Evolutionary conservation across 2,329 filamentous ascomycete species (phyloP).

Genomic region (Coleophoma crateriformis): DNA sequence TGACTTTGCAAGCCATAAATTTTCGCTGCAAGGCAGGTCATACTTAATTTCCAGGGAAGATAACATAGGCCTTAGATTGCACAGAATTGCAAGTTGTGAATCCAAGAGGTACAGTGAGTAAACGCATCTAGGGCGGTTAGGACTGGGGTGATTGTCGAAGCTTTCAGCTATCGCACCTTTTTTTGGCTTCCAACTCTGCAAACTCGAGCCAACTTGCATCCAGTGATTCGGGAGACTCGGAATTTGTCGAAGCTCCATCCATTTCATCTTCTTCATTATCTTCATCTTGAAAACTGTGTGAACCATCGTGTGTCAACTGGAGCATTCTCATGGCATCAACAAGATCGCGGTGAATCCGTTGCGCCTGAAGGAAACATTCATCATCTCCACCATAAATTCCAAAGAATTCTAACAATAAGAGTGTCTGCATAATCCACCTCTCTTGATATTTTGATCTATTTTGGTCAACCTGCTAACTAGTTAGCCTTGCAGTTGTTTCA

Average conservation of each 20-base stretch:
- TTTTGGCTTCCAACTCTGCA: slow-evolving; percentile 2
- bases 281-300: slow-evolving; percentile 30
- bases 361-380: slow-evolving; percentile 3
- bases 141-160: background rate
- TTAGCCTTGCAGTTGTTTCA: background rate
- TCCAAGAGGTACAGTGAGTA: slow-evolving; percentile 6
- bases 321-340: slow-evolving; percentile 6
- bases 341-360: slow-evolving; percentile 5
- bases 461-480: slow-evolving; percentile 3
- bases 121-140: slow-evolving; percentile 2
- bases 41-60: slow-evolving; percentile 6
- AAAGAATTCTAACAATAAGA: slow-evolving; percentile 4
- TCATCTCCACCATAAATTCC: slow-evolving; percentile 6
- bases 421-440: slow-evolving; percentile 4
- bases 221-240: background rate
- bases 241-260: background rate
- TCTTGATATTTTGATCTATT: slow-evolving; percentile 7
- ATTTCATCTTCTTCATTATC: slow-evolving; percentile 4
- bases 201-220: slow-evolving; percentile 5
- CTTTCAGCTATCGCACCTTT: background rate
- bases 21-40: slow-evolving; percentile 4
- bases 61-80: slow-evolving; percentile 4
- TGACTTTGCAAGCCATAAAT: slow-evolving; percentile 5
- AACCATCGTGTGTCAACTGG: slow-evolving; percentile 33
- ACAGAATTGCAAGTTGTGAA: slow-evolving; percentile 5